phyloP scores from a whole-genome alignment of 495 filamentous ascomycete species.

The Aspergillus diversus region DNA sequence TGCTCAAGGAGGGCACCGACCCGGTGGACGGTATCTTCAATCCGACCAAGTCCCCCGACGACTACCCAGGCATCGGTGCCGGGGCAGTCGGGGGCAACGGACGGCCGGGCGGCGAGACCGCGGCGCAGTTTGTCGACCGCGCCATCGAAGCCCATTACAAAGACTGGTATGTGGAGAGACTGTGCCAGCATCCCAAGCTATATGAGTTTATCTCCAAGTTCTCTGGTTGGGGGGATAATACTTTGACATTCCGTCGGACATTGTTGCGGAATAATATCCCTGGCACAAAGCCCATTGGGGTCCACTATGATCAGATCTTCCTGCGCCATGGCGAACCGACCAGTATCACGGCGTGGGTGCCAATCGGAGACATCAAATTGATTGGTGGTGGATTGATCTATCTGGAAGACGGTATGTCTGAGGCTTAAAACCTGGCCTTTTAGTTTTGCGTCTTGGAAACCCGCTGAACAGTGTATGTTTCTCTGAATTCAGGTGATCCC shows the following conservation, averaged over 20 bases:
- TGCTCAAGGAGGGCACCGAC: conserved; percentile 51
- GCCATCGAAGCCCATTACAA: conserved; percentile 60
- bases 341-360: conserved; percentile 66
- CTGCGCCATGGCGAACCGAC: conserved; percentile 60
- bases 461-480: no score
- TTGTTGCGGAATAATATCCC: conserved; percentile 64
- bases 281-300: conserved; percentile 59
- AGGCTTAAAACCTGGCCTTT: background rate
- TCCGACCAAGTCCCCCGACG: conserved; percentile 42
- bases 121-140: conserved; percentile 54
- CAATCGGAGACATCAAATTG: conserved; percentile 61
- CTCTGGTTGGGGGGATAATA: conserved; percentile 57
- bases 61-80: conserved; percentile 62
- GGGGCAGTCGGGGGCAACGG: conserved; percentile 54
- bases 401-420: conserved; percentile 51
- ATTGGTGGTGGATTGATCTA: conserved; percentile 66
- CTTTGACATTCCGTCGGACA: conserved; percentile 50
- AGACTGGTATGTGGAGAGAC: conserved; percentile 59
- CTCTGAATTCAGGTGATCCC: conserved; percentile 29
- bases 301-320: conserved; percentile 72
- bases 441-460: background rate
- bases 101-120: conserved; percentile 46
- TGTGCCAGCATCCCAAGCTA: conserved; percentile 58
- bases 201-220: conserved; percentile 55
- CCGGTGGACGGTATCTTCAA: conserved; percentile 59